Evolutionary conservation across 768 basidiomycete species (phyloP).

Genomic region (Lepiota brunneoincarnata): DNA sequence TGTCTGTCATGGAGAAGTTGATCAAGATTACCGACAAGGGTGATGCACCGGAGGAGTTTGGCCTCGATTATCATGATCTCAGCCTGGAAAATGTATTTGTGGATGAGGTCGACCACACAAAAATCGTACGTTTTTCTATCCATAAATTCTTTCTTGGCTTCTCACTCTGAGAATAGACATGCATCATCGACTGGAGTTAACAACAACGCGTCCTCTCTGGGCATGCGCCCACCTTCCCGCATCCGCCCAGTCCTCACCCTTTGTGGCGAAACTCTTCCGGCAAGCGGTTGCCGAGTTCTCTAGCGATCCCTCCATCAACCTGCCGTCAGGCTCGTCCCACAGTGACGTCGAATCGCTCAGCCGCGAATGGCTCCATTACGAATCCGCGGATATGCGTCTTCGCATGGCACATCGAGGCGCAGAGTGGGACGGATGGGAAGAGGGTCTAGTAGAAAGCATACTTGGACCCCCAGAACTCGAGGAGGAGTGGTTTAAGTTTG

Average conservation of each 20-base stretch:
- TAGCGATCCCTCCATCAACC: constrained; percentile 21
- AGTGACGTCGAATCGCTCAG: constrained; percentile 38
- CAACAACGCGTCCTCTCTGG: constrained; percentile 88
- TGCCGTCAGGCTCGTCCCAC: constrained; percentile 15
- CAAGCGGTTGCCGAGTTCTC: constrained; percentile 55
- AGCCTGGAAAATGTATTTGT: constrained; percentile 87
- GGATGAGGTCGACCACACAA: constrained; percentile 60
- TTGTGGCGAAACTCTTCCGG: constrained; percentile 70
- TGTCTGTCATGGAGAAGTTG: constrained; percentile 62
- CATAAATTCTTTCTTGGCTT: not conserved
- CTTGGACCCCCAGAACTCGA: constrained; percentile 73
- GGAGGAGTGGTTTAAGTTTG: constrained; percentile 61
- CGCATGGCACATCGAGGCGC: constrained; percentile 77
- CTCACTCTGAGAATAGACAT: constrained; percentile 49
- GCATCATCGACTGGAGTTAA: constrained; percentile 89
- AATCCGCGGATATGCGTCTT: constrained; percentile 59
- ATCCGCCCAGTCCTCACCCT: constrained; percentile 75
- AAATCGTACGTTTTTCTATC: constrained; percentile 55
- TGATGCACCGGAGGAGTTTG: constrained; percentile 57
- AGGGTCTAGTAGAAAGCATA: constrained; percentile 74
- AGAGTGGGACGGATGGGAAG: constrained; percentile 94
- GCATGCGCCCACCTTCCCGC: constrained; percentile 80
- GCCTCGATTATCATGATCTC: constrained; percentile 82
- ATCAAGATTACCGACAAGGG: constrained; percentile 26
- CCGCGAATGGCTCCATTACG: constrained; percentile 73